Conservation (phyloP, 2,329 filamentous ascomycete genomes). For the Verticillium nonalfalfae region DNA sequence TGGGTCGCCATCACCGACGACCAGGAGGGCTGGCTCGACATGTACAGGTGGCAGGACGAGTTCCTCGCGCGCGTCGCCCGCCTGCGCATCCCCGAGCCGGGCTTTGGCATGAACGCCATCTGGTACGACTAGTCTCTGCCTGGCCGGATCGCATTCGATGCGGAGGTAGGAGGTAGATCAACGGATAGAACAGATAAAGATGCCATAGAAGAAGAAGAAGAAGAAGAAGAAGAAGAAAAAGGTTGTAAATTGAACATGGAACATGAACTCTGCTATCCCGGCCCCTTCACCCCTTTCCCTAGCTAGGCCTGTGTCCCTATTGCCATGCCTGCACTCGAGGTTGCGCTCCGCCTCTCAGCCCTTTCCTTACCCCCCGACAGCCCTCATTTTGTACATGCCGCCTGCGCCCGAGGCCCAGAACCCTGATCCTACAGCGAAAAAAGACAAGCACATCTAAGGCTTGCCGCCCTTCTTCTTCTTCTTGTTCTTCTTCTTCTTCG, state of each 20-base stretch:
- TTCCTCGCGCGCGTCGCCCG: conserved; percentile 72
- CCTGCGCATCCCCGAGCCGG: conserved; percentile 74
- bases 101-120: conserved; percentile 94
- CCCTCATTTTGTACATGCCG: background rate
- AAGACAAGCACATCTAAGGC: conserved; percentile 12
- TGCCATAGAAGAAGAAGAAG: background rate
- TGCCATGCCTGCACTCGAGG: background rate
- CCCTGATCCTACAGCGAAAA: background rate
- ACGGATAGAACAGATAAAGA: background rate
- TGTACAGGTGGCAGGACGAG: conserved; percentile 82
- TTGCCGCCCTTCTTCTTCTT: conserved; percentile 31
- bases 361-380: background rate
- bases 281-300: too few relatives aligned
- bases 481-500: conserved; percentile 25
- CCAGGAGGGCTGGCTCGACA: conserved; percentile 79
- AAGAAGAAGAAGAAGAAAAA: conserved; percentile 4
- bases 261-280: background rate
- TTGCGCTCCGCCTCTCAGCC: background rate
- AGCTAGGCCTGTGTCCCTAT: background rate
- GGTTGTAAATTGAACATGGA: background rate
- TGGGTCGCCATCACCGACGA: conserved; percentile 89
- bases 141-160: background rate
- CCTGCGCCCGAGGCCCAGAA: background rate
- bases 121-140: conserved; percentile 61
- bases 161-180: background rate